These are phyloP conservation scores for Ustilago esculenta DNA, from an alignment of 1,284 basidiomycete genomes.

Conservation along the genomic window DNA sequence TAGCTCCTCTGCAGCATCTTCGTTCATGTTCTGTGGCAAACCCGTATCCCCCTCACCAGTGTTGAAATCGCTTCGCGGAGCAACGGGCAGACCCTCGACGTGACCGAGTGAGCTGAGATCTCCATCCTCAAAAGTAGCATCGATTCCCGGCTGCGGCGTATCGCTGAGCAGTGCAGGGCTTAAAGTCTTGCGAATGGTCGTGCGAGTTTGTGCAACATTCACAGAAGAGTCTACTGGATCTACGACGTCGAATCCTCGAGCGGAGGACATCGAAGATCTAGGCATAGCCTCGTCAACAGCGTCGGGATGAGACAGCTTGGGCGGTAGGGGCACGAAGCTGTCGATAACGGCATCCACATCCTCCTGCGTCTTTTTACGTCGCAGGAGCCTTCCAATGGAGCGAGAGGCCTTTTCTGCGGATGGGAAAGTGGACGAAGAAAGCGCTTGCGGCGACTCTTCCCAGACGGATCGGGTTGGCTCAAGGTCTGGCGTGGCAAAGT, in stretches of 20 bases:
- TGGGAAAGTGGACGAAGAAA: slow-evolving; percentile 12
- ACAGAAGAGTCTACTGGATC: slow-evolving; percentile 1
- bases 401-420: slow-evolving; percentile 20
- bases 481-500: slow-evolving; percentile 7
- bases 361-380: slow-evolving; percentile 23
- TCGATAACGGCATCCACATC: slow-evolving; percentile 13
- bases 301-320: slow-evolving; percentile 19
- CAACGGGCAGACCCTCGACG: not conserved
- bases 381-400: slow-evolving; percentile 18
- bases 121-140: not conserved
- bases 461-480: slow-evolving; percentile 17
- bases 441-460: slow-evolving; percentile 25
- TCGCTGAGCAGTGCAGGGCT: slow-evolving; percentile 41
- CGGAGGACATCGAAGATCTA: slow-evolving; percentile 34
- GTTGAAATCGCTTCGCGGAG: not conserved
- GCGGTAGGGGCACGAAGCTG: slow-evolving; percentile 13
- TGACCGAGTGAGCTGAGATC: not conserved
- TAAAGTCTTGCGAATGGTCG: slow-evolving; percentile 42
- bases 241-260: slow-evolving; percentile 17
- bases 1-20: slow-evolving; percentile 16
- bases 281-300: slow-evolving; percentile 19
- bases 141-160: slow-evolving; percentile 9
- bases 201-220: slow-evolving; percentile 13
- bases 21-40: not conserved
- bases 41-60: not conserved